A percentile compares a stretch with the other conserved stretches of the same genome.
These are phyloP conservation scores for Phlebiopsis flavidoalba DNA, from an alignment of 768 basidiomycete species.

Conservation along the genomic window DNA sequence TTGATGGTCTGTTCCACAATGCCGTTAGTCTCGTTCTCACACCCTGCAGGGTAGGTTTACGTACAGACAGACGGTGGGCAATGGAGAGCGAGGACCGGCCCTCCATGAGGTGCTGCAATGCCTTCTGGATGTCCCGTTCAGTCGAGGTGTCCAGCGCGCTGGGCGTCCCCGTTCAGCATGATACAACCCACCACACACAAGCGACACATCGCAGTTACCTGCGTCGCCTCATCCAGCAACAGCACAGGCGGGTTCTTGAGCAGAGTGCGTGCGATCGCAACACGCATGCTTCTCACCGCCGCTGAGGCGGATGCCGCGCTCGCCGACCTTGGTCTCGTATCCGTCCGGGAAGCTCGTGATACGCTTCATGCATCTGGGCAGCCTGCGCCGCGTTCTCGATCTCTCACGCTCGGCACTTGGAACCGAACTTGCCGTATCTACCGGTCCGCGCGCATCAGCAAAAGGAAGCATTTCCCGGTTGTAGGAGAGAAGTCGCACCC, in stretches of 20 bases:
- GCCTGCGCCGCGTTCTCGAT: constrained; percentile 75
- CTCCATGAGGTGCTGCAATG: constrained; percentile 72
- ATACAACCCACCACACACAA: not conserved
- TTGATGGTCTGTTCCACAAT: constrained; percentile 41
- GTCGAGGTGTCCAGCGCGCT: constrained; percentile 88
- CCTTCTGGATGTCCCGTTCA: constrained; percentile 86
- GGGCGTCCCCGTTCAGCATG: not conserved
- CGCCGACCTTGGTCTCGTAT: constrained; percentile 87
- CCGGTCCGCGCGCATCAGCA: constrained; percentile 22
- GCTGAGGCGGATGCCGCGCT: constrained; percentile 77
- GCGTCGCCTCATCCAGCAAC: constrained; percentile 73
- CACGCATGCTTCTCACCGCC: constrained; percentile 90
- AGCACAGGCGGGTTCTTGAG: constrained; percentile 82
- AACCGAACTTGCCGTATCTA: constrained; percentile 62
- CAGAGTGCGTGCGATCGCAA: constrained; percentile 82
- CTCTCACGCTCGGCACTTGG: constrained; percentile 64
- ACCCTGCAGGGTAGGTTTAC: constrained; percentile 22
- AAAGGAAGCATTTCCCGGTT: constrained; percentile 26
- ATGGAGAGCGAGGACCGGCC: constrained; percentile 74
- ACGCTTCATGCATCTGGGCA: constrained; percentile 84
- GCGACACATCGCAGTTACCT: constrained; percentile 47
- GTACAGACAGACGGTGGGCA: constrained; percentile 72
- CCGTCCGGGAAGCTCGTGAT: constrained; percentile 81
- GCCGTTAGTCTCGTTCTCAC: constrained; percentile 1
- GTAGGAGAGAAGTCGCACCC: constrained; percentile 14